These are phyloP conservation scores for Proliferodiscus dingleyae DNA, from an alignment of 2,329 filamentous ascomycete species.

Conservation along the genomic window DNA sequence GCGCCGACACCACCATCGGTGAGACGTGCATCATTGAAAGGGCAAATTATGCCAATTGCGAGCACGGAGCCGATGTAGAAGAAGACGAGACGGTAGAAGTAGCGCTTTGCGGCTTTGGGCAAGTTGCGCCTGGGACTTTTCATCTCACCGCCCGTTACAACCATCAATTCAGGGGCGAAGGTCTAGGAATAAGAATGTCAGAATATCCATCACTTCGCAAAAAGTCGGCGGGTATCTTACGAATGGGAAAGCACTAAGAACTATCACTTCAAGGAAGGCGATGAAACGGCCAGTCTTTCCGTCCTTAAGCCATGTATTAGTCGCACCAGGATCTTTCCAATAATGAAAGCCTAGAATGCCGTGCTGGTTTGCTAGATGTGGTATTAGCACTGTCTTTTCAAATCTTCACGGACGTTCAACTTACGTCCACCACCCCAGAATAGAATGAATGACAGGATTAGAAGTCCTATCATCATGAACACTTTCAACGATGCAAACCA, in stretches of 20 bases:
- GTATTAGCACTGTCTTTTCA: neutral
- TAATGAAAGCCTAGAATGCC: constrained; percentile 40
- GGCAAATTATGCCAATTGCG: constrained; percentile 56
- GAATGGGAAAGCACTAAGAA: constrained; percentile 45
- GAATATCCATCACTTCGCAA: too few relatives aligned
- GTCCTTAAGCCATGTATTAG: constrained; percentile 36
- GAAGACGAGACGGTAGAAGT: constrained; percentile 57
- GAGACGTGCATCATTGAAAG: constrained; percentile 46
- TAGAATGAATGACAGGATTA: constrained; percentile 31
- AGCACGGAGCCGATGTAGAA: constrained; percentile 56
- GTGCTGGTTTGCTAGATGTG: constrained; percentile 17
- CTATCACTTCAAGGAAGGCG: constrained; percentile 44
- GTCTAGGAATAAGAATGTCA: constrained; percentile 25
- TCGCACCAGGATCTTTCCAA: constrained; percentile 45
- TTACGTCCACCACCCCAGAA: constrained; percentile 33
- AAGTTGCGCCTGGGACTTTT: constrained; percentile 53
- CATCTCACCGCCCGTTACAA: constrained; percentile 55
- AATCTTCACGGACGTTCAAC: constrained; percentile 1
- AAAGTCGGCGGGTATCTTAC: too few relatives aligned
- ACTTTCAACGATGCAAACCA: constrained; percentile 32
- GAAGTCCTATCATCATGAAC: constrained; percentile 28
- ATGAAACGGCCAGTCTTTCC: constrained; percentile 46
- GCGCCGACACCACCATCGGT: constrained; percentile 42
- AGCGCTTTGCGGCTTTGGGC: constrained; percentile 53
- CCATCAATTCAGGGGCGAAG: constrained; percentile 46